These are phyloP conservation scores for Mortierella alpina DNA, from an alignment of 192 early-diverging fungal genomes.

Conservation along the genomic window DNA sequence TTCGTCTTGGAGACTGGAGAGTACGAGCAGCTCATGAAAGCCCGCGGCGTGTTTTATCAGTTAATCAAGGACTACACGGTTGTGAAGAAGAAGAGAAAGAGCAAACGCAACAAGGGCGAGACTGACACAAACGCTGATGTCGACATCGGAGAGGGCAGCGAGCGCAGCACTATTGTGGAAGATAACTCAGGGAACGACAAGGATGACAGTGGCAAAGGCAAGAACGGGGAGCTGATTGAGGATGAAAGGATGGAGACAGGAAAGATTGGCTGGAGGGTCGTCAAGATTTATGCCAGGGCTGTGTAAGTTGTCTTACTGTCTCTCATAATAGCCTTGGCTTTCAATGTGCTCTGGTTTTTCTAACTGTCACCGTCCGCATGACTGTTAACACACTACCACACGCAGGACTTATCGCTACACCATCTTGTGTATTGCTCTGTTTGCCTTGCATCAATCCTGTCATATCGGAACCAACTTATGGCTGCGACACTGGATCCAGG, in stretches of 20 bases:
- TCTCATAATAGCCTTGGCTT: not conserved
- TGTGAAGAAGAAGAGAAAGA: constrained; percentile 16
- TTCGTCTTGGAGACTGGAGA: constrained; percentile 70
- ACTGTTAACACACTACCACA: constrained; percentile 2
- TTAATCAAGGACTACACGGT: constrained; percentile 68
- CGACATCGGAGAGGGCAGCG: not conserved
- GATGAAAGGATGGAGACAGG: constrained; percentile 84
- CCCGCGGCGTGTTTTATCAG: constrained; percentile 62
- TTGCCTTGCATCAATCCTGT: not conserved
- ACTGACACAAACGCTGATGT: constrained; percentile 1
- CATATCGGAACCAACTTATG: constrained; percentile 12
- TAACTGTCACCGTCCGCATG: not conserved
- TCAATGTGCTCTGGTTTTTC: too few species aligned
- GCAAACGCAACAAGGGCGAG: constrained; percentile 52
- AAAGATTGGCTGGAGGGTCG: constrained; percentile 77
- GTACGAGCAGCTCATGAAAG: constrained; percentile 65
- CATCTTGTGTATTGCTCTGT: not conserved
- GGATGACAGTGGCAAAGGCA: constrained; percentile 4
- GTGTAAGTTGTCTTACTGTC: constrained; percentile 4
- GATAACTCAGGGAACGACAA: not conserved
- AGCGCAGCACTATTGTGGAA: not conserved
- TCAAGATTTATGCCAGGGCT: constrained; percentile 76
- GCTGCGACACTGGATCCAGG: constrained; percentile 19
- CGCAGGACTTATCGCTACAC: not conserved
- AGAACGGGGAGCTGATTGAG: constrained; percentile 64